A percentile compares a stretch with the other conserved stretches of the same genome.
Evolutionary conservation across 2,329 filamentous ascomycete genomes (phyloP).

Genomic region (Penicillium fuscoglaucum): DNA sequence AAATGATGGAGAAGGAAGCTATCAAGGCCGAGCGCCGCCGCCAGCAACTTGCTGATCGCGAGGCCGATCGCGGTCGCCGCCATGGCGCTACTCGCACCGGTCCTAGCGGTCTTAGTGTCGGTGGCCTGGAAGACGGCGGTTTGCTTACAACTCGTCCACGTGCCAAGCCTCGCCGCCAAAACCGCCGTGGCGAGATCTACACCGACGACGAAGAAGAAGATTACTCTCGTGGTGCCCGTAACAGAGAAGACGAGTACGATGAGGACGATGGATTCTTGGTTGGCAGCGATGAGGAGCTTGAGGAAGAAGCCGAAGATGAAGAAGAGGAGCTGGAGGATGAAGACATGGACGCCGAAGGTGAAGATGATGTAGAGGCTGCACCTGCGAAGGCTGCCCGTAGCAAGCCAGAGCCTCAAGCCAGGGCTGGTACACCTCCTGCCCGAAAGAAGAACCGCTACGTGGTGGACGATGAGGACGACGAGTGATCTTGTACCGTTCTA

Average conservation of each 20-base stretch:
- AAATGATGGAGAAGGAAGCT: constrained; percentile 60
- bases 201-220: constrained; percentile 53
- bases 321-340: constrained; percentile 46
- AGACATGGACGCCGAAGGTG: constrained; percentile 48
- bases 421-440: constrained; percentile 37
- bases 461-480: constrained; percentile 52
- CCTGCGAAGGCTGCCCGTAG: constrained; percentile 31
- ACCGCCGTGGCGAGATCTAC: constrained; percentile 51
- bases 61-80: constrained; percentile 55
- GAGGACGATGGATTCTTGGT: constrained; percentile 77
- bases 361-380: constrained; percentile 38
- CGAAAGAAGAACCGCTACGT: constrained; percentile 51
- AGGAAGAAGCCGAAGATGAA: constrained; percentile 48
- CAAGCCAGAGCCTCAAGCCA: constrained; percentile 26
- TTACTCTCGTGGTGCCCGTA: constrained; percentile 45
- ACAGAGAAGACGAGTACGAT: constrained; percentile 78
- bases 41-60: constrained; percentile 57
- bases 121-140: constrained; percentile 59
- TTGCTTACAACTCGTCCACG: constrained; percentile 45
- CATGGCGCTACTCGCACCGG: constrained; percentile 47
- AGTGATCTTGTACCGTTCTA: constrained; percentile 27
- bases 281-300: constrained; percentile 50
- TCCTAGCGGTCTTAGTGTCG: constrained; percentile 54
- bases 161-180: constrained; percentile 40
- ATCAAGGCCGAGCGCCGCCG: constrained; percentile 54